Evolutionary conservation across 805 yeast genomes (phyloP).

Genomic region (Saccharomyces kudriavzevii): DNA sequence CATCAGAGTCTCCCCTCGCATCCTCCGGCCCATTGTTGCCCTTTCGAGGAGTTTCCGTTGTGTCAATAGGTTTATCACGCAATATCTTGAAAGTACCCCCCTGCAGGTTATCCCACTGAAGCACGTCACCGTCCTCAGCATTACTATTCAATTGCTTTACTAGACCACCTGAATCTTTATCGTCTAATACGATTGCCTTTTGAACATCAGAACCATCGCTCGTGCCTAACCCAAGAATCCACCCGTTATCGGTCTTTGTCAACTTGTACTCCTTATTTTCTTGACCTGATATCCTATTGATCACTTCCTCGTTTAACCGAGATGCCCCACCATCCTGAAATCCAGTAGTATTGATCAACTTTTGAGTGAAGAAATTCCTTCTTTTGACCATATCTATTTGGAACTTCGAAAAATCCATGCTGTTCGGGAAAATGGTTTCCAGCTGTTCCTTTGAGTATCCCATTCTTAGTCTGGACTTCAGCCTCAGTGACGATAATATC

Average conservation of each 20-base stretch:
- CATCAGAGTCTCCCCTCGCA: constrained; percentile 32
- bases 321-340: constrained; percentile 48
- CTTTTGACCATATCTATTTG: constrained; percentile 90
- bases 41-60: constrained; percentile 6
- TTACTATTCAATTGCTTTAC: not conserved
- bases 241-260: constrained; percentile 71
- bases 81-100: not conserved
- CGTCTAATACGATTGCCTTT: constrained; percentile 47
- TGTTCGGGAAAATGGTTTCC: constrained; percentile 69
- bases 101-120: not conserved
- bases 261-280: constrained; percentile 67
- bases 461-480: constrained; percentile 85
- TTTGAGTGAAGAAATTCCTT: constrained; percentile 83
- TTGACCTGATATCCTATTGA: constrained; percentile 69
- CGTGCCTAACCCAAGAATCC: constrained; percentile 60
- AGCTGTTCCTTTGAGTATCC: constrained; percentile 90
- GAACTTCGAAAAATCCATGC: constrained; percentile 84
- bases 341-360: constrained; percentile 75
- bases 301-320: constrained; percentile 22
- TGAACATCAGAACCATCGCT: constrained; percentile 34
- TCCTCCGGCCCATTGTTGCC: constrained; percentile 18
- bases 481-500: constrained; percentile 71
- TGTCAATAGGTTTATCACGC: not conserved
- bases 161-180: constrained; percentile 11
- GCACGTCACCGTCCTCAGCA: not conserved